Conservation (phyloP, 2,329 filamentous ascomycete species). For the Amauroascus niger region DNA sequence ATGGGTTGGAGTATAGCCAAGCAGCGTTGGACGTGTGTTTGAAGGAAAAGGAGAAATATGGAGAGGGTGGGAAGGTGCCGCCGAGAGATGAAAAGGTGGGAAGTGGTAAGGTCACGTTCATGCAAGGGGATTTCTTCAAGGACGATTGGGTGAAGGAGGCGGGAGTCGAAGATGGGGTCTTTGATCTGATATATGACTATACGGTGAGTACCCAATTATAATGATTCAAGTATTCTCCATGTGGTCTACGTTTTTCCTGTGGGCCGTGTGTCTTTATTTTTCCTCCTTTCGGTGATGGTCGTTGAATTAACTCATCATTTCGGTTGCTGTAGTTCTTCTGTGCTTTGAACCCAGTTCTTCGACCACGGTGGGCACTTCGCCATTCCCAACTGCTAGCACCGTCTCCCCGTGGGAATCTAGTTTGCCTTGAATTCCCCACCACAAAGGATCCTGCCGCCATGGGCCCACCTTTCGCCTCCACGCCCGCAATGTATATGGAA, state of each 20-base stretch:
- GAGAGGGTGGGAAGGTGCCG: conserved; percentile 27
- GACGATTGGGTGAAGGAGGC: conserved; percentile 34
- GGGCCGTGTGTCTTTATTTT: background rate
- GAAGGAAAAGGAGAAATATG: conserved; percentile 27
- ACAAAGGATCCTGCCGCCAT: conserved; percentile 54
- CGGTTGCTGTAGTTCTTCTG: conserved; percentile 47
- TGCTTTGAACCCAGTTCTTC: conserved; percentile 46
- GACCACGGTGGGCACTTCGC: conserved; percentile 50
- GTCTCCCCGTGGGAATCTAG: conserved; percentile 40
- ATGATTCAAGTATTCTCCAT: too few relatives aligned
- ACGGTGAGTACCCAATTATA: conserved; percentile 42
- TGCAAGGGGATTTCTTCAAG: conserved; percentile 39
- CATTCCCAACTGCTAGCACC: conserved; percentile 46
- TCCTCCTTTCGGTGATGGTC: background rate
- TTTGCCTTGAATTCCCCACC: conserved; percentile 69
- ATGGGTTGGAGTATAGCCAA: conserved; percentile 59
- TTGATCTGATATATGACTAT: conserved; percentile 52
- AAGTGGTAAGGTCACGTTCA: conserved; percentile 32
- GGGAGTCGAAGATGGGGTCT: conserved; percentile 27
- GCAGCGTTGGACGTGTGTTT: conserved; percentile 37
- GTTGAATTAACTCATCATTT: background rate
- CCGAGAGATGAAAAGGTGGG: conserved; percentile 29
- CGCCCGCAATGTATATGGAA: conserved; percentile 59
- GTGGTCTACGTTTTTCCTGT: too few relatives aligned
- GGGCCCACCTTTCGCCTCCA: conserved; percentile 65